Evolutionary conservation across 257 asterid species (phyloP).

Genomic region (Solanum dulcamara): DNA sequence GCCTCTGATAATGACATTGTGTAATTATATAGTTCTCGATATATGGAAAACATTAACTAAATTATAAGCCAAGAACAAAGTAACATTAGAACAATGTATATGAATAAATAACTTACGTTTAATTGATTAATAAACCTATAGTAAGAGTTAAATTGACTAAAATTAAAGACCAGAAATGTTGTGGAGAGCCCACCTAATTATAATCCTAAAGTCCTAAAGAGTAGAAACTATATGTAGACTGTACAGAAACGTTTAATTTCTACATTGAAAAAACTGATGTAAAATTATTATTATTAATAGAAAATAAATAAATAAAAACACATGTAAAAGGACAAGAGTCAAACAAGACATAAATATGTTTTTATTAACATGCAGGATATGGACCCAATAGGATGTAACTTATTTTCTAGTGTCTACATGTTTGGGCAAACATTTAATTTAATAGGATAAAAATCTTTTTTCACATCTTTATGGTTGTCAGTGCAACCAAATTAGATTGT

Average conservation of each 20-base stretch:
- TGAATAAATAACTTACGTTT: background rate
- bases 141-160: background rate
- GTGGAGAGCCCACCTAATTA: background rate
- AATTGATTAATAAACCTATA: background rate
- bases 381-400: background rate
- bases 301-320: background rate
- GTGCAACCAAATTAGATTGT: background rate
- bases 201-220: background rate
- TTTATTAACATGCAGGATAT: background rate
- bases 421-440: background rate
- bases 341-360: background rate
- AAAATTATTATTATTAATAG: background rate
- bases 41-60: background rate
- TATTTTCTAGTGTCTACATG: background rate
- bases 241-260: background rate
- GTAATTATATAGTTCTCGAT: background rate
- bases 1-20: background rate
- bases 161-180: background rate
- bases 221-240: background rate
- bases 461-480: background rate
- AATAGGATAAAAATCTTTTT: background rate
- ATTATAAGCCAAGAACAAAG: background rate
- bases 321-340: background rate
- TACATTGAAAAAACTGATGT: background rate
- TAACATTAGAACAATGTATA: background rate